Base-by-base conservation (phyloP, 345 rosid species). In the Brassica nigra region DNA sequence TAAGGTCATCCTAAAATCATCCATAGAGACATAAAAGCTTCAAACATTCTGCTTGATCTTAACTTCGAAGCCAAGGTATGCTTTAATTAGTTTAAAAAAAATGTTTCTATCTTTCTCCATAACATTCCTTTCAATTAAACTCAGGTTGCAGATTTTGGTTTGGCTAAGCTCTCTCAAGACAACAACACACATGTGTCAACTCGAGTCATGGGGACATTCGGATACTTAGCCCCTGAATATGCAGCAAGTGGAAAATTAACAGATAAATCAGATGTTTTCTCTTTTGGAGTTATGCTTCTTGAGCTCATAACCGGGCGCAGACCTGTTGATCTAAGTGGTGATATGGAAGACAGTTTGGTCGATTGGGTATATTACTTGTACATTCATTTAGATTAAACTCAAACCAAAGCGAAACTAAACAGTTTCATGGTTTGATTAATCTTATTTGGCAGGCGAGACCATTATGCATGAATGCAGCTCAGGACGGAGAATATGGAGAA, bases 181-280 rank as follows among this genome's bases (percentile, higher is more conserved):
- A 85, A 79, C 78, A 16, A 85, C 36, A 89, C 99, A 62, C 97
- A 95, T 57, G 94, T 92, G 14, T 95, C 99, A 2, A 95, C 97
- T 34, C 92, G 99, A 20, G 89, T 95, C 63, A 95, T 95, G 99
- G 99, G 99, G 74, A 95, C 97, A 44, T 95, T 95, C 27, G 97
- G 99, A 94, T 95, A 95, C 84, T 81, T 95, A 81, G 99, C 99
- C 79, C 99, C 99, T 14, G 99, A 95, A 72, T 95, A 95, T 82
- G 99, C 99, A 75, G 77, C 99, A 0, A 95, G 96, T 70, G 99
- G 99, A 31, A 92, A 92, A 78, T 81, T 95, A 23, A 83, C 97
- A 2, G 99, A 95, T 5, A 95, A 90, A 76, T 95, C 99, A 1
- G 99, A 95, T 75, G 97, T 92, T 62, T 95, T 92, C 92, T 95